Percentiles rank a stretch among this genome's conserved stretches.
Conservation (phyloP, 495 filamentous ascomycete species). For the Aspergillus avenaceus region DNA sequence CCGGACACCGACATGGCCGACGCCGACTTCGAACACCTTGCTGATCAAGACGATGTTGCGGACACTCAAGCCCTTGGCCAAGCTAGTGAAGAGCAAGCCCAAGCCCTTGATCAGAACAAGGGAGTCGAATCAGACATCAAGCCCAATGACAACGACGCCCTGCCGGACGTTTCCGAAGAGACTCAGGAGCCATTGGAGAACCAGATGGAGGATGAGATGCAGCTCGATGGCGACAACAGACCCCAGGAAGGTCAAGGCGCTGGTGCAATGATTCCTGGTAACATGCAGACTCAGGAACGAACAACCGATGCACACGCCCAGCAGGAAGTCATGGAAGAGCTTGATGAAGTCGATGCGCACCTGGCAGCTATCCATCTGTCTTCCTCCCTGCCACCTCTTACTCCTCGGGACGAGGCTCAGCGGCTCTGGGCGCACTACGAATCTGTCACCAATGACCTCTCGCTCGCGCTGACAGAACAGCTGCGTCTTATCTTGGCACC, state of each 20-base stretch:
- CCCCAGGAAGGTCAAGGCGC: constrained; percentile 37
- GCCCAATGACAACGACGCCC: constrained; percentile 46
- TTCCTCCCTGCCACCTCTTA: constrained; percentile 33
- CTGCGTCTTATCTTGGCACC: constrained; percentile 93
- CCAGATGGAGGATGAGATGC: constrained; percentile 45
- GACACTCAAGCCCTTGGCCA: constrained; percentile 90
- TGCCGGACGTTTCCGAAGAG: constrained; percentile 58
- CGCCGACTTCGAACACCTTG: constrained; percentile 85
- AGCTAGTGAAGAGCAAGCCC: constrained; percentile 80
- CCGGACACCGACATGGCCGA: constrained; percentile 63
- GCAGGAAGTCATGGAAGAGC: constrained; percentile 52
- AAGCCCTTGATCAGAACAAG: constrained; percentile 77
- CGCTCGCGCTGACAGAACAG: constrained; percentile 83
- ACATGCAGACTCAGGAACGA: constrained; percentile 28
- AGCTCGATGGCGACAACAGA: constrained; percentile 34
- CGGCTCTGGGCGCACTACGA: constrained; percentile 84
- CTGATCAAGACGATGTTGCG: constrained; percentile 69
- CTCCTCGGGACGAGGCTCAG: constrained; percentile 59
- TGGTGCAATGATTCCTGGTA: constrained; percentile 40
- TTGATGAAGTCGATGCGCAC: constrained; percentile 69
- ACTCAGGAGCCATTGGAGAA: constrained; percentile 47
- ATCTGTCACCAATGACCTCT: constrained; percentile 74
- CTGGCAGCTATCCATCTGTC: constrained; percentile 69
- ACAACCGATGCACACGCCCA: constrained; percentile 31
- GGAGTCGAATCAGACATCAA: constrained; percentile 70